Evolutionary conservation across 83 land plant species (phyloP).

Genomic region (Thuja plicata): DNA sequence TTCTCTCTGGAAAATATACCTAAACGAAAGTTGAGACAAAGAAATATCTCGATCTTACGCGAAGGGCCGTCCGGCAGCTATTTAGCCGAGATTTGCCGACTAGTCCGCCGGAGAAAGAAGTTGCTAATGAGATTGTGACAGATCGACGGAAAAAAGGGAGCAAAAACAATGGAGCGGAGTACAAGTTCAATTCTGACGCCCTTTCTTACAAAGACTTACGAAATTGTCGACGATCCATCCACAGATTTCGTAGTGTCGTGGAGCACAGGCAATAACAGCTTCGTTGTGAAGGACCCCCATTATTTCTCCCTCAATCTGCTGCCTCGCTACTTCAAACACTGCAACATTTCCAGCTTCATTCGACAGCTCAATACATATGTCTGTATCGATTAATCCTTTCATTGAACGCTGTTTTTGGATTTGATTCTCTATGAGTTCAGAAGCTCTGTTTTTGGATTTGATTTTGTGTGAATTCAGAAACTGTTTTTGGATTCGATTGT

Average conservation of each 20-base stretch:
- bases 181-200: neutral
- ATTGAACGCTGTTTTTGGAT: too few relatives aligned
- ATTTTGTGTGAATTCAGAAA: too few relatives aligned
- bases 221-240: constrained; percentile 15
- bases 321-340: constrained; percentile 23
- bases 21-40: too few relatives aligned
- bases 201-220: constrained; percentile 10
- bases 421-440: too few relatives aligned
- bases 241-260: constrained; percentile 17
- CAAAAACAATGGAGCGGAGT: neutral
- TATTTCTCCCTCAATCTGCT: constrained; percentile 17
- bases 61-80: too few relatives aligned
- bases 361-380: constrained; percentile 25
- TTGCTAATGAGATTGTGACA: too few relatives aligned
- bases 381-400: neutral
- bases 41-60: too few relatives aligned
- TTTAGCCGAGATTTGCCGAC: too few relatives aligned
- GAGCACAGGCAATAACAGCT: constrained; percentile 10
- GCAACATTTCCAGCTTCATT: constrained; percentile 18
- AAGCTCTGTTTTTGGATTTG: too few relatives aligned
- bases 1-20: too few relatives aligned
- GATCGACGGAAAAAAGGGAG: neutral
- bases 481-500: too few relatives aligned
- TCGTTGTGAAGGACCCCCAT: constrained; percentile 13
- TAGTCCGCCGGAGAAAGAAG: too few relatives aligned